Base-by-base conservation (phyloP, 352 stramenopile genomes). In the Globisporangium nunn region DNA sequence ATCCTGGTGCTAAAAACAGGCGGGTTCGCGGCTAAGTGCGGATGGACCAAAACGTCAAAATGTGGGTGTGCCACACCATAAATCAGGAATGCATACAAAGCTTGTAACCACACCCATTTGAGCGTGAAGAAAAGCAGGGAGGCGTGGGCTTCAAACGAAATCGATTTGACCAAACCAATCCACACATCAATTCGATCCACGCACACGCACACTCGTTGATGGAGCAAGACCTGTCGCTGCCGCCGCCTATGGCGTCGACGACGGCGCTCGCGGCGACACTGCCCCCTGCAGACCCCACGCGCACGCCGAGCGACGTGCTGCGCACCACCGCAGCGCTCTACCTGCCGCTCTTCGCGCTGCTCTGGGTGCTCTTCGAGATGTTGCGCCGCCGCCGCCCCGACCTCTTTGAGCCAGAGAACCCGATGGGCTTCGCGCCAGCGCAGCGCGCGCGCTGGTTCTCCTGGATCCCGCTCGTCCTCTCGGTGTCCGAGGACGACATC, bases 381-480 rank as follows among this genome's bases (percentile, higher is more conserved):
- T 53, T 91, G 41, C 76, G 78, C 23, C 68, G 69, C 58, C 71
- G 64, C 57, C 54, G 71, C 28, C 59, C 62, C 33, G 53, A 72
- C 28, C 67, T 87, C 39, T 88, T 81, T 49, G 67, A 74, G 23
- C 70, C 70, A 29, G 65, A 77, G 48, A 78, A 79, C 62, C 65
- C 81, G 45, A 68, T 70, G 17, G 61, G 71, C 50, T 75, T 78
- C 48, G 62, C 70, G 18, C 44, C 62, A 15, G 62, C 45, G 40
- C 62, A 72, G 35, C 60, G 75, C 28, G 45, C 39, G n/a, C 62
- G 61, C 31, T 78, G 74, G 41, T 64, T 83, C 41, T 57, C 54
- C 17, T 91, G 81, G 78, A 66, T 91, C n/a, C 76, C 76, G 15
- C 78, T 84, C 58, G 55, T 91, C 15, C 83, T 77, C 58, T 58